Conservation (phyloP, 2,329 filamentous ascomycete species). For the Paraphaeosphaeria sporulosa region DNA sequence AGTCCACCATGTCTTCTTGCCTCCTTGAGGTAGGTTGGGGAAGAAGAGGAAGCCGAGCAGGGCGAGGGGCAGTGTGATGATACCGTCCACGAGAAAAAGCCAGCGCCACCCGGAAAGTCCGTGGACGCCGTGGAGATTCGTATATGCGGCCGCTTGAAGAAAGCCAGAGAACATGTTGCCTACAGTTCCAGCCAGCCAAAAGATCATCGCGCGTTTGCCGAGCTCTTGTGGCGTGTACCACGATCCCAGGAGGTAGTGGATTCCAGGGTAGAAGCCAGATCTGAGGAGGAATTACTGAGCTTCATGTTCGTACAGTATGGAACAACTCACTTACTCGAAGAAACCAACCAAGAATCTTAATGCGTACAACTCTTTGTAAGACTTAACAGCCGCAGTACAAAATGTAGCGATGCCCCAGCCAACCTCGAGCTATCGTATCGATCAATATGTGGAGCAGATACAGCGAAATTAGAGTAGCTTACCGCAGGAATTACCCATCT, state of each 20-base stretch:
- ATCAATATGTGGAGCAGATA: background rate
- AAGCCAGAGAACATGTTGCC: constrained; percentile 70
- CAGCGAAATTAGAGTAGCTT: too few relatives aligned
- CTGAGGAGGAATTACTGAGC: constrained; percentile 55
- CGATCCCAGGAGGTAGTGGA: constrained; percentile 2
- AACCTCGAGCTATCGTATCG: background rate
- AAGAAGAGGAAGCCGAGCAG: constrained; percentile 31
- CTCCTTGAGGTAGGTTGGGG: constrained; percentile 4
- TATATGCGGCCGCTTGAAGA: constrained; percentile 63
- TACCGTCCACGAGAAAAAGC: constrained; percentile 57
- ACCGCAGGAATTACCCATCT: background rate
- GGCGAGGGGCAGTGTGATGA: constrained; percentile 59
- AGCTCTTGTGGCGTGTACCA: constrained; percentile 64
- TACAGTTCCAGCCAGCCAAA: constrained; percentile 65
- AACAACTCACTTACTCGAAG: constrained; percentile 48
- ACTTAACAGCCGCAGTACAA: constrained; percentile 6
- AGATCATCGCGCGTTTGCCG: constrained; percentile 67
- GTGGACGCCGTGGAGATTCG: constrained; percentile 53
- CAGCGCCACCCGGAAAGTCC: constrained; percentile 64
- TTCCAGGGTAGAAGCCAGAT: constrained; percentile 67
- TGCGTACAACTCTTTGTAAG: constrained; percentile 7
- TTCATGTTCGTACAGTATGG: background rate
- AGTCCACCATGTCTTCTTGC: constrained; percentile 10
- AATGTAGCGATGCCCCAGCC: constrained; percentile 10
- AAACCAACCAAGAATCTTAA: constrained; percentile 8